A percentile compares a stretch with the other conserved stretches of the same genome.
Conservation (phyloP, 768 basidiomycete species). For the Gelatoporia subvermispora region DNA sequence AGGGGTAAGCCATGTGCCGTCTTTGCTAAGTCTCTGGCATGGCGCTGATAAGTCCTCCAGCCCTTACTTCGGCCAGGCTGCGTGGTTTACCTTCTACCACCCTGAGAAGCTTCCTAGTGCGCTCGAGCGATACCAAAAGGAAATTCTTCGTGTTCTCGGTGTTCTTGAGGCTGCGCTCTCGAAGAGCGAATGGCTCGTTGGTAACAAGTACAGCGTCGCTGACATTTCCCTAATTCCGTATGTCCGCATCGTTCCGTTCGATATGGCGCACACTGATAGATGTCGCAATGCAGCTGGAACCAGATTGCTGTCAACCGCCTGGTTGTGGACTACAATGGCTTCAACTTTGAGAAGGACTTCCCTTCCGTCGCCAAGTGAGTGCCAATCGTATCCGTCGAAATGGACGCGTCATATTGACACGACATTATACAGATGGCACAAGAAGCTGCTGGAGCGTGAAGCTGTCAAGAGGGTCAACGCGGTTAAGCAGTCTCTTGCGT, state of each 20-base stretch:
- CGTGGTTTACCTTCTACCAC: conserved; percentile 2
- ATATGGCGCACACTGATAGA: too few relatives aligned
- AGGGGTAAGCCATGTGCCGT: conserved; percentile 10
- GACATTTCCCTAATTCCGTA: conserved; percentile 4
- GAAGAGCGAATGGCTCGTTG: conserved; percentile 13
- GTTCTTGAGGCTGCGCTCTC: conserved; percentile 13
- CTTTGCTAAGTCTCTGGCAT: neutral
- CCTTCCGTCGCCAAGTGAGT: conserved; percentile 7
- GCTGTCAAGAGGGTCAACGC: conserved; percentile 10
- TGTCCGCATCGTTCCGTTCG: neutral
- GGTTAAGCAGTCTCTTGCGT: too few relatives aligned
- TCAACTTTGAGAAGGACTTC: conserved; percentile 1
- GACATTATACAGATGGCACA: conserved; percentile 16
- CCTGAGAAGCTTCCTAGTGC: conserved; percentile 12
- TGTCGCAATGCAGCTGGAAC: neutral
- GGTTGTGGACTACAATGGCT: neutral
- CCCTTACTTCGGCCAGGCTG: conserved; percentile 4
- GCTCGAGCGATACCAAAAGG: conserved; percentile 16
- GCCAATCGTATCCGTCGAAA: too few relatives aligned
- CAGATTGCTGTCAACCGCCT: neutral
- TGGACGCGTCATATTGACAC: neutral
- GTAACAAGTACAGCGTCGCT: neutral
- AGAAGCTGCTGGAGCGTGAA: conserved; percentile 11
- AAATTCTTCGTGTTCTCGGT: conserved; percentile 13
- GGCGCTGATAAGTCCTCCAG: neutral